Base-by-base conservation (phyloP, 2,329 filamentous ascomycete species). In the Stemphylium beticola region DNA sequence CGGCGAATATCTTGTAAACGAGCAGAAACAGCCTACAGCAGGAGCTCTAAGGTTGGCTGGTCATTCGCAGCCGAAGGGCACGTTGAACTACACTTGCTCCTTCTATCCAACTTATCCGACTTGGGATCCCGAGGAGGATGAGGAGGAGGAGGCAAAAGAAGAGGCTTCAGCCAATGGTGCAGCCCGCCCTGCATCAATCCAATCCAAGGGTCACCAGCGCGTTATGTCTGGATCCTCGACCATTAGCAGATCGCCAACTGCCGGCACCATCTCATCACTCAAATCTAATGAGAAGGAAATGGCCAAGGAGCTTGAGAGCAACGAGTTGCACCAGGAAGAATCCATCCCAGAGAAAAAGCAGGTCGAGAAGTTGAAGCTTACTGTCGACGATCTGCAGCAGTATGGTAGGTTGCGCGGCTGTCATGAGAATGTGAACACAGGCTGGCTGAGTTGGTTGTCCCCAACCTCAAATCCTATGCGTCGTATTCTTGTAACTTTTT, bases 31-130 rank as follows among this genome's bases (percentile, higher is more conserved):
- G 38, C 73, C 83, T 11, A 84, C 86, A 10, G 80, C 87, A 17
- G 87, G 87, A 24, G 83, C 84, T n/a, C 82, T 99, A 20, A 86
- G 87, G 10, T 81, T 96, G 26, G 88, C 91, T 56, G 86, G 87
- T 31, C 88, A 88, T 66, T 86, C 90, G 31, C 81, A 85, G 26
- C 79, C 85, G 26, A 98, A 96, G 81, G 95, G 96, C 57, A 83
- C 80, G 1, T 81, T 99, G 14, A 87, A 87, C 64, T 97, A 92
- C 75, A 93, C 89, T 0, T 88, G 88, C 46, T 83, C 93, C 1
- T 99, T 99, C 81, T 98, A 91, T 74, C 95, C 96, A 2, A 91
- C 90, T 37, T 79, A 97, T 29, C 92, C 95, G 62, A 83, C 96
- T 22, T 86, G 90, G 53, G 93, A 99, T 74, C 93, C 93, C 1